Percentiles rank a stretch among this genome's conserved stretches.
Evolutionary conservation across 1,139 yeast genomes (phyloP).

Genomic region (Groenewaldozyma auringiensis): DNA sequence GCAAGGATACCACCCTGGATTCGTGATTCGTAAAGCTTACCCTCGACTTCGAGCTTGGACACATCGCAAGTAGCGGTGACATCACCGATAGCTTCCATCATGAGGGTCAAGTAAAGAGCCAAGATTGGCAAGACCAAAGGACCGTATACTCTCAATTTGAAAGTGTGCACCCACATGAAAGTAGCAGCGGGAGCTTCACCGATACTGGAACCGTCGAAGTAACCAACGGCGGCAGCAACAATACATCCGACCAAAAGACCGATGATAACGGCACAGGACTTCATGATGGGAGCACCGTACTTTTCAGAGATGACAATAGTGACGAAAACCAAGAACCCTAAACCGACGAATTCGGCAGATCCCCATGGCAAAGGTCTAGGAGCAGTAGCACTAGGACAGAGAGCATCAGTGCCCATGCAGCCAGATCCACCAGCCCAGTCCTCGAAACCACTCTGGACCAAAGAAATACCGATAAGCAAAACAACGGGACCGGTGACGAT

Average conservation of each 20-base stretch:
- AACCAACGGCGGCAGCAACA: conserved; percentile 85
- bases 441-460: conserved; percentile 62
- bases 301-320: conserved; percentile 68
- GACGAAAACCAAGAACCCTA: conserved; percentile 74
- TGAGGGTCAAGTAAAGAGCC: conserved; percentile 69
- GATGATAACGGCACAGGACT: conserved; percentile 80
- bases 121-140: conserved; percentile 78
- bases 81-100: conserved; percentile 92
- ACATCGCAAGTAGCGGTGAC: conserved; percentile 90
- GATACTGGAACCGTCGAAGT: conserved; percentile 52
- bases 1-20: conserved; percentile 89
- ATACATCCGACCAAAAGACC: conserved; percentile 84
- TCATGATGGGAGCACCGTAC: conserved; percentile 93
- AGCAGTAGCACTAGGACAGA: conserved; percentile 42
- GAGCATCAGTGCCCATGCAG: conserved; percentile 39
- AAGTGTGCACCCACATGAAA: conserved; percentile 82
- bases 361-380: conserved; percentile 67
- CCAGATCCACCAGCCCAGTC: conserved; percentile 90
- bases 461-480: conserved; percentile 63
- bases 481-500: conserved; percentile 91
- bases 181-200: conserved; percentile 74
- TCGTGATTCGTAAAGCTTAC: conserved; percentile 70
- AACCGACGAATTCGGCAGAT: conserved; percentile 73
- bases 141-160: conserved; percentile 64
- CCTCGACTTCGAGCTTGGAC: conserved; percentile 74